Evolutionary conservation across 352 stramenopile species (phyloP).

Genomic region (Phytophthora meadii): DNA sequence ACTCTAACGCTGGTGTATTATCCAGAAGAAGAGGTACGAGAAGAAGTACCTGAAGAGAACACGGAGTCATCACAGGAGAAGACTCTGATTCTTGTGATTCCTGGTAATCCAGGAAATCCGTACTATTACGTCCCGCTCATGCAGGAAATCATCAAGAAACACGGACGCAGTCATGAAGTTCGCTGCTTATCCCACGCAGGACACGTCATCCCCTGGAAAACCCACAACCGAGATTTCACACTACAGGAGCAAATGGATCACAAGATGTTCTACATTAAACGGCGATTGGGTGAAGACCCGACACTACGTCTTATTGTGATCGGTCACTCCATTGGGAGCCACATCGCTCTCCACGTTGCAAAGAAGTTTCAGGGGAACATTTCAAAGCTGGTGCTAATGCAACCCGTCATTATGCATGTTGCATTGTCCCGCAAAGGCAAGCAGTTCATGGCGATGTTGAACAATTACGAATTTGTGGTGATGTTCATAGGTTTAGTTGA

Average conservation of each 20-base stretch:
- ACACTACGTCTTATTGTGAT: conserved; percentile 9
- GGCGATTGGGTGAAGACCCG: conserved; percentile 6
- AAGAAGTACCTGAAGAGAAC: background rate
- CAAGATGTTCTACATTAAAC: conserved; percentile 9
- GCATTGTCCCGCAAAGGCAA: conserved; percentile 1
- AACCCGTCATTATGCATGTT: conserved; percentile 3
- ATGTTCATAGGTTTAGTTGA: conserved; percentile 1
- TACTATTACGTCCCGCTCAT: conserved; percentile 6
- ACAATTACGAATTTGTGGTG: conserved; percentile 11
- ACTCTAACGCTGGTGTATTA: background rate
- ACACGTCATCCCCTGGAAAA: conserved; percentile 16
- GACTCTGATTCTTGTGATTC: background rate
- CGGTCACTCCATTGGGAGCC: conserved; percentile 3
- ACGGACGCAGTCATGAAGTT: conserved; percentile 9
- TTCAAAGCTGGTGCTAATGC: conserved; percentile 1
- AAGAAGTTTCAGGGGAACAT: background rate
- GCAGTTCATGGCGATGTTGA: conserved; percentile 1
- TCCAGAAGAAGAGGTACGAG: background rate
- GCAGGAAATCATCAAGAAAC: conserved; percentile 10
- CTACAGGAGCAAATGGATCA: conserved; percentile 13
- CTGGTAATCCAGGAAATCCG: conserved; percentile 5
- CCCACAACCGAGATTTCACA: conserved; percentile 11
- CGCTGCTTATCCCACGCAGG: conserved; percentile 9
- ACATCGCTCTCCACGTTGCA: conserved; percentile 8
- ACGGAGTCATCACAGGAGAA: background rate